A percentile compares a stretch with the other conserved stretches of the same genome.
Evolutionary conservation across 495 filamentous ascomycete species (phyloP).

Genomic region (Sphaerosporella brunnea): DNA sequence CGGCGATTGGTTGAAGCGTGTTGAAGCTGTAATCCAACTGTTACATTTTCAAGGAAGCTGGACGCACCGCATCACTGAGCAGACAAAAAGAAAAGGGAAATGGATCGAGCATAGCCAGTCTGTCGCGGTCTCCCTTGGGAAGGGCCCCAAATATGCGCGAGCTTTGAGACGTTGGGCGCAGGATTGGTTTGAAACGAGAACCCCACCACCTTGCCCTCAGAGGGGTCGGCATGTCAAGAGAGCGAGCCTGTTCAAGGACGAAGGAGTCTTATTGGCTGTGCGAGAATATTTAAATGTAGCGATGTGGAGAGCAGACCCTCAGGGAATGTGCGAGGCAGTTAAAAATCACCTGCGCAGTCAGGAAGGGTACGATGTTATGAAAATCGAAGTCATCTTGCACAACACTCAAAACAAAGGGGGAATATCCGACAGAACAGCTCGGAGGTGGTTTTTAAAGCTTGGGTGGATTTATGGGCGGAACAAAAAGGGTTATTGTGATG

Average conservation of each 20-base stretch:
- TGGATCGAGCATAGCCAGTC: background rate
- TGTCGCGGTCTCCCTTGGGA: background rate
- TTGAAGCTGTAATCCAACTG: background rate
- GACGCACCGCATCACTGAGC: too few species aligned
- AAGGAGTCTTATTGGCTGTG: background rate
- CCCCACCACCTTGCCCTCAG: background rate
- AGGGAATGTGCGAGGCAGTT: background rate
- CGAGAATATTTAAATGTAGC: background rate
- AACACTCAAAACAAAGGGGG: too few species aligned
- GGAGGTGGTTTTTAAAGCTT: background rate
- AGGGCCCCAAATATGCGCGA: background rate
- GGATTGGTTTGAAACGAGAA: background rate
- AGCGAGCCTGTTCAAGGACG: background rate
- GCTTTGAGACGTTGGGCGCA: background rate
- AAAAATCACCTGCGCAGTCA: background rate
- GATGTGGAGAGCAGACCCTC: background rate
- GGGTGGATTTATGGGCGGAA: background rate
- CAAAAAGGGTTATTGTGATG: constrained; percentile 5
- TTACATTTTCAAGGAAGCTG: too few species aligned
- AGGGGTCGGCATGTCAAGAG: background rate
- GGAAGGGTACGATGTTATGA: background rate
- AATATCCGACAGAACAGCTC: background rate
- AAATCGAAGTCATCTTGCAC: too few species aligned
- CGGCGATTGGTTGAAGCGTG: background rate
- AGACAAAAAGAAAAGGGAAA: too few species aligned